These are phyloP conservation scores for Cutaneotrichosporon arboriforme DNA, from an alignment of 1,284 basidiomycete species.

Conservation along the genomic window DNA sequence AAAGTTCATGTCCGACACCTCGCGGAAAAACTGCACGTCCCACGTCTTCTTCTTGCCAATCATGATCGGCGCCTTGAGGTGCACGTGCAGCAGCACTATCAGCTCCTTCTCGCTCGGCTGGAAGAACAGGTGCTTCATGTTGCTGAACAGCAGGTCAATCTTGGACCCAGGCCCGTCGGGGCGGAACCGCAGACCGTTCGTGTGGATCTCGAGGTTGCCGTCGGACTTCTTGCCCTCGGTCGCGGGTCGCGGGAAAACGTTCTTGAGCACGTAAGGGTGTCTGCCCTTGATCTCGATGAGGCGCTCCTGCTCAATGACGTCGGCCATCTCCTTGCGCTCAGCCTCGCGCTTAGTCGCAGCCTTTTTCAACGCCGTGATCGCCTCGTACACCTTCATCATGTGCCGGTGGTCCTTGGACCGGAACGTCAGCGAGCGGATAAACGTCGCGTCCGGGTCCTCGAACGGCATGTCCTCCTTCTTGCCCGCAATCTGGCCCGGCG, in stretches of 20 bases:
- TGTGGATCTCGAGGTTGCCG: slow-evolving; percentile 95
- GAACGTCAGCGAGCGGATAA: slow-evolving; percentile 92
- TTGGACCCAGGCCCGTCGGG: slow-evolving; percentile 71
- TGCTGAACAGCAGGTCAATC: slow-evolving; percentile 91
- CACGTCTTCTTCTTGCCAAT: slow-evolving; percentile 96
- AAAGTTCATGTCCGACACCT: slow-evolving; percentile 95
- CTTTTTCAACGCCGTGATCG: slow-evolving; percentile 94
- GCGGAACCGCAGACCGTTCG: slow-evolving; percentile 92
- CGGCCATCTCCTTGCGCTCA: slow-evolving; percentile 96
- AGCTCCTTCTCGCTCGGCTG: slow-evolving; percentile 97
- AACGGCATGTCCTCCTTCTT: slow-evolving; percentile 99
- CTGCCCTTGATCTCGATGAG: slow-evolving; percentile 77
- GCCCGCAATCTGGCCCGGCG: slow-evolving; percentile 92
- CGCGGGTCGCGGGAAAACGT: slow-evolving; percentile 90
- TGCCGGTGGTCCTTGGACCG: slow-evolving; percentile 83
- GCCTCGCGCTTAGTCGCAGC: slow-evolving; percentile 94
- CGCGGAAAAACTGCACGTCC: slow-evolving; percentile 98
- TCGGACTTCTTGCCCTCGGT: slow-evolving; percentile 53
- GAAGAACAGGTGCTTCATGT: slow-evolving; percentile 98
- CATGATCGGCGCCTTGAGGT: slow-evolving; percentile 94
- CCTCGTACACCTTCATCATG: slow-evolving; percentile 80
- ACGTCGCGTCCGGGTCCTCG: slow-evolving; percentile 94
- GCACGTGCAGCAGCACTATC: slow-evolving; percentile 88
- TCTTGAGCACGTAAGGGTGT: slow-evolving; percentile 74
- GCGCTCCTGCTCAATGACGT: slow-evolving; percentile 91